Base-by-base conservation (phyloP, 495 filamentous ascomycete species). In the Penicillium angulare region DNA sequence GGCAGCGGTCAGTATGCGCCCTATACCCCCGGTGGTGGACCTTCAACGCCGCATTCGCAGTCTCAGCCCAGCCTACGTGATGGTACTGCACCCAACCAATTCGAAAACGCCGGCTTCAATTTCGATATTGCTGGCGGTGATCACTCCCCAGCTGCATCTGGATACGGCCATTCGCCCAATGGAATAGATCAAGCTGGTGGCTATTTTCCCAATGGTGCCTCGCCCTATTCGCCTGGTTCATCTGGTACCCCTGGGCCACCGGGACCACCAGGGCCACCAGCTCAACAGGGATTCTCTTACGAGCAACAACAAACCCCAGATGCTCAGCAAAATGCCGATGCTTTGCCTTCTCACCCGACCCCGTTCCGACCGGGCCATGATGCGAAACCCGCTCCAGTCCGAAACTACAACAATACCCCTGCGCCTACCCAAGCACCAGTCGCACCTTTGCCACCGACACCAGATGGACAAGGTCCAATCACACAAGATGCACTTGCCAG, bases 331-430 rank as follows among this genome's bases (percentile, higher is more conserved):
- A 75, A 80, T 44, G 76, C 79, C 2, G 86, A 90, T 63, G 73
- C 73, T n/a, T 74, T 95, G 3, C 70, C 90, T 13, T 77, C 81
- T 24, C 93, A 96, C 63, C 90, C 92, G 8, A 73, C 77, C 5
- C 93, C 93, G 9, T 82, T 95, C 41, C 82, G 92, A 16, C 83
- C 88, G 3, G 93, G 92, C 12, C 76, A 86, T 50, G 83, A 73
- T 65, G 57, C 60, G n/a, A 85, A 83, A 52, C 87, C 90, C 2
- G 73, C 85, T 2, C 88, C 89, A 1, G 73, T 92, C 13, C 81
- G 89, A 26, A 86, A 90, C 56, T 91, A 92, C 61, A 77, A 73
- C 55, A 79, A 68, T 58, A 33, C 69, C 50, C 22, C 64, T 35
- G 35, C 59, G 34, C 63, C 71, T 21, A 40, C 66, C n/a, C 66